Percentiles rank a stretch among this genome's conserved stretches.
These are phyloP conservation scores for Colletotrichum tanaceti DNA, from an alignment of 2,329 filamentous ascomycete genomes.

Conservation along the genomic window DNA sequence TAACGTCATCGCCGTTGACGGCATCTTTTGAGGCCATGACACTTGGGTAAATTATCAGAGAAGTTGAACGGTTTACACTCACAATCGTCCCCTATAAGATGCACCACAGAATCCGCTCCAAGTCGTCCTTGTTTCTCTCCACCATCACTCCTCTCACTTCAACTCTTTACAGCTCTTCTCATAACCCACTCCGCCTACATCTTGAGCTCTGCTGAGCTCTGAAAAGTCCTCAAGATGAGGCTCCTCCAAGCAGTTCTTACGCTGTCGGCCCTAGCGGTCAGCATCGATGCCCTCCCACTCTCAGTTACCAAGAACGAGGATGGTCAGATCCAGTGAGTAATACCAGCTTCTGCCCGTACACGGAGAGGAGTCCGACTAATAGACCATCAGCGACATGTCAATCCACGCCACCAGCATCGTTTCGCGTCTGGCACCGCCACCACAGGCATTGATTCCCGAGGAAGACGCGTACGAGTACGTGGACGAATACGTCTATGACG, in stretches of 20 bases:
- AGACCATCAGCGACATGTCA: conserved; percentile 12
- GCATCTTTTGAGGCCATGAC: neutral
- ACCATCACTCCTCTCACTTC: conserved; percentile 6
- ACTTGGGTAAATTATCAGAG: neutral
- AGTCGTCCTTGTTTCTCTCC: neutral
- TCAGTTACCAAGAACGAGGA: conserved; percentile 28
- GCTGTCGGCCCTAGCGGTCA: conserved; percentile 37
- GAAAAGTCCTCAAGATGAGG: conserved; percentile 24
- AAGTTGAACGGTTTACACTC: too few relatives aligned
- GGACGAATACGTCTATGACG: conserved; percentile 2
- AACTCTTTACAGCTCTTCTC: neutral
- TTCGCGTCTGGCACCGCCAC: conserved; percentile 16
- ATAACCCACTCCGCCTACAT: neutral
- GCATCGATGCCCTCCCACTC: conserved; percentile 37
- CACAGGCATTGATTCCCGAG: conserved; percentile 6
- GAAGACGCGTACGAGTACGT: too few relatives aligned
- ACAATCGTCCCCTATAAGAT: conserved; percentile 17
- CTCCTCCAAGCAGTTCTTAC: conserved; percentile 28
- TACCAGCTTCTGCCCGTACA: rapidly evolving
- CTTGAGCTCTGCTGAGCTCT: too few relatives aligned
- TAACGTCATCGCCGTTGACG: conserved; percentile 10
- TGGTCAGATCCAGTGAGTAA: conserved; percentile 21
- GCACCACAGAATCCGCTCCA: neutral
- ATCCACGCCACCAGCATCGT: conserved; percentile 7
- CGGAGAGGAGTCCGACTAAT: neutral